Evolutionary conservation across 164 flowering plant species (phyloP), one percentile per base, ranked within the genome.

Genomic region (Hamamelis virginiana): DNA sequence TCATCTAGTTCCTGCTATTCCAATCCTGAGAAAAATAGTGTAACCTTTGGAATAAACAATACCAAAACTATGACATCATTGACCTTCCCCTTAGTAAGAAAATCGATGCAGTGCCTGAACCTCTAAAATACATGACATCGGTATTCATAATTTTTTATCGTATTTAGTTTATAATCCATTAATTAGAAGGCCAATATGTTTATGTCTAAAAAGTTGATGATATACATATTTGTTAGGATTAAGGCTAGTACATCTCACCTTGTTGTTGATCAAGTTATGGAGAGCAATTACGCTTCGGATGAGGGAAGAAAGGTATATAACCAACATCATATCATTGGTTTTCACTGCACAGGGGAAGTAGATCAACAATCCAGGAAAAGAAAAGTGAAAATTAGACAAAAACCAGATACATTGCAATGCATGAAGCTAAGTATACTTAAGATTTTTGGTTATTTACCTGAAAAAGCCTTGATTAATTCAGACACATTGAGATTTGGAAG

Each of bases 321-420:
- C 98, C 78, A 92, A 70, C 98, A 95, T 95, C 98, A 92, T 90
- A 71, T 95, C 97, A 81, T 95, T 95, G 70, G 98, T 91, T 92
- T 95, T 95, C 69, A 92, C 97, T 91, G 91, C 75, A 76, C 11
- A 4, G 23, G 50, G 4, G 50, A 47, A 33, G 41, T 33, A 43
- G 12, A 52, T 23, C 18, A 19, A 28, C 18, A 59, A 64, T 47
- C 5, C 25, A 53, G 41, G 41, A 14, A 23, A 11, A n/a, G n/a
- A n/a, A n/a, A 16, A 21, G 8, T 41, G n/a, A 58, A 41, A 57
- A 19, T 16, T 23, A 25, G 13, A 25, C 58, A 41, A 28, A 50
- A 61, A 44, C 53, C 43, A 51, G 33, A 48, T 59, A 4, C 56
- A 65, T n/a, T n/a, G 41, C 2, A 33, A 33, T 33, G 6, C 41